Base-by-base conservation (phyloP, 2,329 filamentous ascomycete species). In the Fusarium sp. region DNA sequence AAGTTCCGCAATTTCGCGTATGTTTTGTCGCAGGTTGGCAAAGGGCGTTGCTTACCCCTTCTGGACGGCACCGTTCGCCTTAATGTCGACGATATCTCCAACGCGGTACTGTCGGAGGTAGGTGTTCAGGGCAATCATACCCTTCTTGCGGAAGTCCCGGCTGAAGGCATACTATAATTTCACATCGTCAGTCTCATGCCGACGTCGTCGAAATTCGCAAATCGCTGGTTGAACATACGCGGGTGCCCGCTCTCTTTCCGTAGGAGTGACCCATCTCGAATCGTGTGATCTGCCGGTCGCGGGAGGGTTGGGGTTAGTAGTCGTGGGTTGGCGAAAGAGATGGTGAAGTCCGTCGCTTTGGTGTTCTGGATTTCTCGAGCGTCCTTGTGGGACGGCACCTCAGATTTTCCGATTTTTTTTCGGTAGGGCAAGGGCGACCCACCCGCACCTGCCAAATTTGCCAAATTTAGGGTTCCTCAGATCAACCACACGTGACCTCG, bases 11-110 rank as follows among this genome's bases (percentile, higher is more conserved):
- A 26, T 62, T 60, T 65, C 51, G 57, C 51, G 21, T 41, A 19
- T 45, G 41, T 54, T 60, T 67, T 67, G 63, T 65, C 65, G 68
- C 65, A 61, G 53, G 68, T 45, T 65, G 61, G 50, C 28, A 56
- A 62, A 75, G 39, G 53, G 61, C 23, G 45, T 55, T 65, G 62
- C 91, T 90, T 87, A 96, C 92, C 94, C 94, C 90, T 97, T 97
- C 88, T 97, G 94, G 75, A 97, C 92, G 81, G 94, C 96, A 91
- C 94, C 96, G 88, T 99, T 98, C 81, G 92, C 93, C 86, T 97
- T 97, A 84, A 99, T 93, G 83, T 99, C 96, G 81, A 99, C 96
- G 79, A 98, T 98, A 81, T 99, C 96, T 84, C 96, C 96, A 81
- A 99, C 96, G 84, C 91, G 93, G 92, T 97, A 98, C 82, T 93